Conservation (phyloP, 2,329 filamentous ascomycete species). For the Aspergillus latus region DNA sequence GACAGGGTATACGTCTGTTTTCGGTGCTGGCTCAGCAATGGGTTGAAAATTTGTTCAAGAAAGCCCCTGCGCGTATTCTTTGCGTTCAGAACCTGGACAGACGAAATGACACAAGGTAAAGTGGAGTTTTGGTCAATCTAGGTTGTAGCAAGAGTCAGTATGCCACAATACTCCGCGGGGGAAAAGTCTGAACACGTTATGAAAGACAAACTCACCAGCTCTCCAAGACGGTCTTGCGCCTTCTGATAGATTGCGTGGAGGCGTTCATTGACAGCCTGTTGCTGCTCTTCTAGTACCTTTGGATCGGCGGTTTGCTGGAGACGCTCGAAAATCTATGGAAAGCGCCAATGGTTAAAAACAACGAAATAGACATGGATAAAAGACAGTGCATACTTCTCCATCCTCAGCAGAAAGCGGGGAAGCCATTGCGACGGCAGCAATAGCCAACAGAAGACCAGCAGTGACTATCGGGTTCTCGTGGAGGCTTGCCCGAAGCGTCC, state of each 20-base stretch:
- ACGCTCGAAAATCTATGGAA: constrained; percentile 36
- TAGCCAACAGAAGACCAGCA: constrained; percentile 24
- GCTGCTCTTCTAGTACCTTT: constrained; percentile 58
- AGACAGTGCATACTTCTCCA: constrained; percentile 35
- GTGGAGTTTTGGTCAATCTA: constrained; percentile 80
- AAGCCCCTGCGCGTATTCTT: constrained; percentile 80
- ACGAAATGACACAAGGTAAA: constrained; percentile 82
- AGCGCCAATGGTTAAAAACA: constrained; percentile 10
- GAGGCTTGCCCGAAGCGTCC: constrained; percentile 19
- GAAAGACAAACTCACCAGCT: constrained; percentile 56
- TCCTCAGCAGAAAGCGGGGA: constrained; percentile 44
- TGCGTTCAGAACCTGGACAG: constrained; percentile 79
- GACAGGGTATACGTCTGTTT: constrained; percentile 72
- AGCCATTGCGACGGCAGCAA: constrained; percentile 45
- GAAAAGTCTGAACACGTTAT: not conserved
- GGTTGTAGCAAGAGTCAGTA: constrained; percentile 20
- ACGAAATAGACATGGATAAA: constrained; percentile 10
- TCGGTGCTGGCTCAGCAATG: constrained; percentile 68
- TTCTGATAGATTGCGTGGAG: constrained; percentile 60
- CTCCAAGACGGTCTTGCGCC: constrained; percentile 62
- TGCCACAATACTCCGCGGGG: too few species aligned
- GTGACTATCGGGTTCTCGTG: constrained; percentile 16
- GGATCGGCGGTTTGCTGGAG: constrained; percentile 56
- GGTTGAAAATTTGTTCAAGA: constrained; percentile 76
- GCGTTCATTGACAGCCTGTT: constrained; percentile 61